Conservation (phyloP, 352 stramenopile species). For the Phytophthora meadii region DNA sequence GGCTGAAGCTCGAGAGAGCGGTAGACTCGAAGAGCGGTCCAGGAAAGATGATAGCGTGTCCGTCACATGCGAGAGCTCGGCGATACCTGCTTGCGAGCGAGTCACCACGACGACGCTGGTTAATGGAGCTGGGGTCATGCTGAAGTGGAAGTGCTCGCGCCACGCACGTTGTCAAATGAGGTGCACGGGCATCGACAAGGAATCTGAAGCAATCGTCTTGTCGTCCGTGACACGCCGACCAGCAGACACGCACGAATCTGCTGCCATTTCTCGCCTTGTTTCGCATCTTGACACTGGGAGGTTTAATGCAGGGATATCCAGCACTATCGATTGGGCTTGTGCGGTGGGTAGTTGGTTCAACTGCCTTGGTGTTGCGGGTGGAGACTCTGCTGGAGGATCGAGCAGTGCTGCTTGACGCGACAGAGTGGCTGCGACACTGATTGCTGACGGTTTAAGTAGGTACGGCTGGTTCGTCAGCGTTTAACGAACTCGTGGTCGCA, state of each 20-base stretch:
- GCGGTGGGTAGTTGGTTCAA: too few relatives aligned
- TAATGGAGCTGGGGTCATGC: conserved; percentile 21
- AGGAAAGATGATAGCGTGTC: conserved; percentile 23
- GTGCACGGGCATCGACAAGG: background rate
- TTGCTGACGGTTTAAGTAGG: background rate
- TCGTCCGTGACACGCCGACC: conserved; percentile 15
- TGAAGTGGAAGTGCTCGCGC: conserved; percentile 9
- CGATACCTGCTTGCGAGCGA: conserved; percentile 23
- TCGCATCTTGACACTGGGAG: background rate
- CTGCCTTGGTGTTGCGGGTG: too few relatives aligned
- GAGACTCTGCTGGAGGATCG: too few relatives aligned
- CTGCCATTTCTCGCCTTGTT: background rate
- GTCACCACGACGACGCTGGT: conserved; percentile 27
- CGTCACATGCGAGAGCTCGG: conserved; percentile 32
- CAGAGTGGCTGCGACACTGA: background rate
- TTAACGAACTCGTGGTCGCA: conserved; percentile 11
- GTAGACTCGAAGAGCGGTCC: conserved; percentile 27
- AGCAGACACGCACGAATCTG: background rate
- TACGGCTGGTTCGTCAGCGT: background rate
- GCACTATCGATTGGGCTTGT: too few relatives aligned
- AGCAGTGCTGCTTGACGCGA: background rate
- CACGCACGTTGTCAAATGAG: conserved; percentile 28
- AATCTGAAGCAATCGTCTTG: conserved; percentile 32
- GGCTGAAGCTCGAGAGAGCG: conserved; percentile 27
- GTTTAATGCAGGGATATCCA: too few relatives aligned